phyloP scores from a whole-genome alignment of 768 basidiomycete genomes.

The Tulasnella sp. region DNA sequence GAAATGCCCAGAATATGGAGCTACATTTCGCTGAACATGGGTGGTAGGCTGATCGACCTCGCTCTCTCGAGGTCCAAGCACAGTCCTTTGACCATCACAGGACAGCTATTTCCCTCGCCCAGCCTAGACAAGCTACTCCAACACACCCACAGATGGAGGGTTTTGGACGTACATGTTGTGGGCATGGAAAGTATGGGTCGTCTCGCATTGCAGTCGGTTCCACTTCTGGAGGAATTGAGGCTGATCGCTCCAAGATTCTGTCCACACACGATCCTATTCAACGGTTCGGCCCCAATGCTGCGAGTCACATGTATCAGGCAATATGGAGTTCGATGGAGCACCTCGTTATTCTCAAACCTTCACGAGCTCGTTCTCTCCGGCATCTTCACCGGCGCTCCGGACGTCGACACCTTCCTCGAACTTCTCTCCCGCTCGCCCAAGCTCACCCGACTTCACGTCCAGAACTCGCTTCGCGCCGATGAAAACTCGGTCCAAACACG shows the following conservation, averaged over 20 bases:
- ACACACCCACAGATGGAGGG: background rate
- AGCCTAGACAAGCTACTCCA: background rate
- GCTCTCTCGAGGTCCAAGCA: background rate
- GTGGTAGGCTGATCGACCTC: background rate
- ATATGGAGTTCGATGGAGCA: background rate
- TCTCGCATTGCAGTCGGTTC: background rate
- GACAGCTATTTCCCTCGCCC: background rate
- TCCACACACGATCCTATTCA: background rate
- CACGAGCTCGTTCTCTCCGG: background rate
- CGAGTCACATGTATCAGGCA: background rate
- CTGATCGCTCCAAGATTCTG: background rate
- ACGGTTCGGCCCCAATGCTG: background rate
- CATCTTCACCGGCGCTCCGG: background rate
- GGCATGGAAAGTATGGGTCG: background rate
- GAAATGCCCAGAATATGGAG: background rate
- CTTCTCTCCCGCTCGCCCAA: background rate
- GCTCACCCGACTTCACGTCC: background rate
- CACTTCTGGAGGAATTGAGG: background rate
- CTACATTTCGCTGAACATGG: background rate
- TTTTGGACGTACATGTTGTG: background rate
- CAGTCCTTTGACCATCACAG: background rate
- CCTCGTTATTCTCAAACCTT: background rate
- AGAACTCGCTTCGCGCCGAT: background rate
- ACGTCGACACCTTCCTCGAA: background rate
- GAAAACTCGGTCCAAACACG: background rate